Evolutionary conservation across 352 stramenopile species (phyloP).

Genomic region (Phytophthora pluvialis): DNA sequence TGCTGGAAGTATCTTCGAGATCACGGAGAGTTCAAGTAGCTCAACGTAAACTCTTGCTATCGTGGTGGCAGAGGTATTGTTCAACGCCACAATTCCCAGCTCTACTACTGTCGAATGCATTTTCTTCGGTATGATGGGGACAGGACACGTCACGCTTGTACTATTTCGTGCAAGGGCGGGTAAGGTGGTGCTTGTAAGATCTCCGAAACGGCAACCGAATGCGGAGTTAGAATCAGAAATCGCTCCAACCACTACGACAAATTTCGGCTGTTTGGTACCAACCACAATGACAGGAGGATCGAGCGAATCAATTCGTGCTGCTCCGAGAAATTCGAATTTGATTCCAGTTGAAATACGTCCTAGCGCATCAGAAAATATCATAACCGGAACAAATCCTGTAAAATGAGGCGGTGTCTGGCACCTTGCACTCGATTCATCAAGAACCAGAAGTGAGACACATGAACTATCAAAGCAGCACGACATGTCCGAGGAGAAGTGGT

Average conservation of each 20-base stretch:
- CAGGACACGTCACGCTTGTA: constrained; percentile 32
- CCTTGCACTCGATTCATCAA: constrained; percentile 28
- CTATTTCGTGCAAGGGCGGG: constrained; percentile 12
- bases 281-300: constrained; percentile 40
- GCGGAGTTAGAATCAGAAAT: constrained; percentile 26
- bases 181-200: constrained; percentile 14
- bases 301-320: constrained; percentile 20
- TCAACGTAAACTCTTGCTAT: constrained; percentile 25
- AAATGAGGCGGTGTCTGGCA: constrained; percentile 29
- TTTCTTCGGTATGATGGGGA: constrained; percentile 28
- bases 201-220: constrained; percentile 34
- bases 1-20: constrained; percentile 24
- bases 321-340: constrained; percentile 32
- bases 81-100: constrained; percentile 24
- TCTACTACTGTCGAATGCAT: constrained; percentile 32
- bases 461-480: constrained; percentile 54
- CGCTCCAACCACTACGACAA: constrained; percentile 31
- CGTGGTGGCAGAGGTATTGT: not conserved
- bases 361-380: constrained; percentile 16
- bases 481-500: constrained; percentile 34
- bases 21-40: constrained; percentile 33
- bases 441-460: constrained; percentile 32
- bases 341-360: constrained; percentile 21
- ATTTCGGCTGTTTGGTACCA: constrained; percentile 20
- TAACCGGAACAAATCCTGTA: constrained; percentile 19